Conservation (phyloP, 2,329 filamentous ascomycete genomes). For the Cryphonectria naterciae region DNA sequence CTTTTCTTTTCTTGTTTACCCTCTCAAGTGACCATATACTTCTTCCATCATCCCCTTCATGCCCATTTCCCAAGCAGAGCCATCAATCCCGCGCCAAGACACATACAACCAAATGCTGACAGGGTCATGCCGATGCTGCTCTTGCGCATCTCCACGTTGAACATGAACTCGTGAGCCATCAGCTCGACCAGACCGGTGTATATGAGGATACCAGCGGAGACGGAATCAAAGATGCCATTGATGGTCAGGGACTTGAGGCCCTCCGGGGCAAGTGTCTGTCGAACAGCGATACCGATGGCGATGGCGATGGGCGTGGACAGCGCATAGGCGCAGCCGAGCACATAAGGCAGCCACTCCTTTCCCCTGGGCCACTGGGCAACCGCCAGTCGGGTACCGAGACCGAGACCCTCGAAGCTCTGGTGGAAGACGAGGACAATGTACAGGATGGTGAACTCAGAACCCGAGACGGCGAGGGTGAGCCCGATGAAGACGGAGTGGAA, state of each 20-base stretch:
- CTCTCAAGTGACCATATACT: background rate
- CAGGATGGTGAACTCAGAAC: slow-evolving; percentile 59
- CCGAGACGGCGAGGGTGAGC: slow-evolving; percentile 62
- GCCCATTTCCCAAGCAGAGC: slow-evolving; percentile 56
- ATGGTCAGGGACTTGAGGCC: slow-evolving; percentile 48
- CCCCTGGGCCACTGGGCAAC: slow-evolving; percentile 54
- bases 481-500: slow-evolving; percentile 69
- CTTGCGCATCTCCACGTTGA: slow-evolving; percentile 43
- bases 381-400: slow-evolving; percentile 63
- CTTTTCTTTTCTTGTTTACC: background rate
- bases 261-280: slow-evolving; percentile 38
- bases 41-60: slow-evolving; percentile 31
- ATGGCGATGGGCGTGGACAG: slow-evolving; percentile 57
- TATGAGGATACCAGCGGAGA: slow-evolving; percentile 53
- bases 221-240: slow-evolving; percentile 50
- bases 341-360: slow-evolving; percentile 51
- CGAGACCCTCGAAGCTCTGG: slow-evolving; percentile 66
- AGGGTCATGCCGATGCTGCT: slow-evolving; percentile 44
- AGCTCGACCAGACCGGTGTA: slow-evolving; percentile 56
- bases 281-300: slow-evolving; percentile 50
- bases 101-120: slow-evolving; percentile 43
- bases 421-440: slow-evolving; percentile 67
- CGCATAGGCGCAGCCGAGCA: slow-evolving; percentile 52
- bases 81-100: slow-evolving; percentile 50
- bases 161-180: slow-evolving; percentile 54